Evolutionary conservation across 345 rosid genomes (phyloP).

Genomic region (Mallotus nudiflorus): DNA sequence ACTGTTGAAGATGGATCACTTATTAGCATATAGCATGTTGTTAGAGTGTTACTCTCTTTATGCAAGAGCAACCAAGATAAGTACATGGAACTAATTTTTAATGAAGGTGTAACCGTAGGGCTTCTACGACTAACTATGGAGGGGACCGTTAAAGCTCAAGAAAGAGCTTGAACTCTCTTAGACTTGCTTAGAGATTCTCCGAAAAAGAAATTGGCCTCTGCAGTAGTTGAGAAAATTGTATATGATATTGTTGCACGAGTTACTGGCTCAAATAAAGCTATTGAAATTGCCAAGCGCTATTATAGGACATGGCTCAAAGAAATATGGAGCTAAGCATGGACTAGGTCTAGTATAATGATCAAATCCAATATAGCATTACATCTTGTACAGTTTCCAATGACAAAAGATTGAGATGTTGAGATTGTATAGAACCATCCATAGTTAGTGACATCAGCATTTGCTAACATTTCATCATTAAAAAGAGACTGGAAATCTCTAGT

Average conservation of each 20-base stretch:
- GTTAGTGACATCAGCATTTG: too few species aligned
- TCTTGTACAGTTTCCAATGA: slow-evolving; percentile 44
- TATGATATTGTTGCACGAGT: slow-evolving; percentile 59
- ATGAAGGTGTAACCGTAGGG: slow-evolving; percentile 79
- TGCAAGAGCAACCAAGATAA: slow-evolving; percentile 58
- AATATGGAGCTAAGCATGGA: slow-evolving; percentile 64
- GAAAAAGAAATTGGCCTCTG: slow-evolving; percentile 56
- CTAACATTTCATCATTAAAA: too few species aligned
- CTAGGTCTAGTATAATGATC: too few species aligned
- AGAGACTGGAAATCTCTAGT: too few species aligned
- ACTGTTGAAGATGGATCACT: slow-evolving; percentile 77
- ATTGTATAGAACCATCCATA: too few species aligned
- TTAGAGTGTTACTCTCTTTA: slow-evolving; percentile 58
- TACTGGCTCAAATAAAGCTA: slow-evolving; percentile 62
- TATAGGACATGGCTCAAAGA: slow-evolving; percentile 73
- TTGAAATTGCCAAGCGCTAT: slow-evolving; percentile 67
- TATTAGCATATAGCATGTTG: slow-evolving; percentile 57
- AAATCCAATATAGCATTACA: slow-evolving; percentile 39
- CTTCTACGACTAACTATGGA: slow-evolving; percentile 66
- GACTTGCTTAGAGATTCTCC: slow-evolving; percentile 71
- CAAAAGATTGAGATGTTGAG: too few species aligned
- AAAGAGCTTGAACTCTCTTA: slow-evolving; percentile 58
- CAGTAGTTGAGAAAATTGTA: slow-evolving; percentile 56
- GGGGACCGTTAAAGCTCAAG: slow-evolving; percentile 62
- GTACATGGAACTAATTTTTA: slow-evolving; percentile 61